Base-by-base conservation (phyloP, 2,329 filamentous ascomycete species). In the Ceratocystiopsis minuta region DNA sequence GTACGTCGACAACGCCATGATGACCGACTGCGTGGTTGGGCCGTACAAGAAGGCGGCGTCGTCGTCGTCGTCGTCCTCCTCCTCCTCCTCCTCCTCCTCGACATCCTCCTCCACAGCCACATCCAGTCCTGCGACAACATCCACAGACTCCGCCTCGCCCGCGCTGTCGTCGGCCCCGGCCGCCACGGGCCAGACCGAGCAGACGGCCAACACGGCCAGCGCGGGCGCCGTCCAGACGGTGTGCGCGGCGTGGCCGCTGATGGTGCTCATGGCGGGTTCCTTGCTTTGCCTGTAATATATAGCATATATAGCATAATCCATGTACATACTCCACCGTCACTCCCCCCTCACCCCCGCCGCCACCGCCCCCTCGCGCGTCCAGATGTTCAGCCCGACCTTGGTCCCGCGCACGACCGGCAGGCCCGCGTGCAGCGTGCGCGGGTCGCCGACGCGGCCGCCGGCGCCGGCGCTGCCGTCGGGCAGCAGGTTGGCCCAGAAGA, bases 311-410 rank as follows among this genome's bases (percentile, higher is more conserved):
- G 20, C 20, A 20, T 20, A 20, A 20, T 20, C n/a, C 4, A 20
- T 20, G 20, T 20, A 20, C 20, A 20, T 20, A 20, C 20, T 4
- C 7, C 20, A 20, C 7, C 20, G 4, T 20, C 20, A 40, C 15
- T 48, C 50, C 3, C 56, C 58, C 33, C 58, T 49, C 16, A 59
- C 51, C 3, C 57, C 55, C 18, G 55, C 53, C 16, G 55, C 52
- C 24, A 66, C 44, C 1, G 56, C 53, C 31, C 56, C 60, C 51
- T 67, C 58, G 35, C 65, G 55, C 34, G 65, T 68, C 64, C 65
- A 69, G 33, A 68, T 67, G 44, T 68, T 68, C 63, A 68, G 65
- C 12, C 65, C 66, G 43, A 67, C 59, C 53, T 69, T 68, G 34
- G 57, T 57, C 7, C 66, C 66, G 31, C 52, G 55, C 6, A 59